These are phyloP conservation scores for Aspergillus sergii DNA, from an alignment of 2,329 filamentous ascomycete genomes.

Conservation along the genomic window DNA sequence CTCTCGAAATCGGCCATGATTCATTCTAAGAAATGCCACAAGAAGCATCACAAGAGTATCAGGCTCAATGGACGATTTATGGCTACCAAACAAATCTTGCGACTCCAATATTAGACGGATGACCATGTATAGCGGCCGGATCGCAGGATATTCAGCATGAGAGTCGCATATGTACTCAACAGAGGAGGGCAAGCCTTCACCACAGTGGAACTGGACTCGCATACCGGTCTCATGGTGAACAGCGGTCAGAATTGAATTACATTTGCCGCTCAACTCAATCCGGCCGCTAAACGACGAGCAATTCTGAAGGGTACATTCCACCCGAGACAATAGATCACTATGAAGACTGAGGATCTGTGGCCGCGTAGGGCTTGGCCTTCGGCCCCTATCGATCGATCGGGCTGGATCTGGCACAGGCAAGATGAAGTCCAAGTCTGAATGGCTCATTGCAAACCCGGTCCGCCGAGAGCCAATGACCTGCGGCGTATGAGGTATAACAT, in stretches of 20 bases:
- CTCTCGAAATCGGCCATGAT: slow-evolving; percentile 34
- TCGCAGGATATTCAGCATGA: slow-evolving; percentile 51
- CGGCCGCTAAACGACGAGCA: slow-evolving; percentile 22
- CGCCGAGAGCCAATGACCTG: slow-evolving; percentile 57
- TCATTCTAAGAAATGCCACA: slow-evolving; percentile 55
- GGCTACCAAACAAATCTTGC: slow-evolving; percentile 52
- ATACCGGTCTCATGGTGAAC: slow-evolving; percentile 53
- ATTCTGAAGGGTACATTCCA: slow-evolving; percentile 25
- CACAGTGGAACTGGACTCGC: slow-evolving; percentile 55
- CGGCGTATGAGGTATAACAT: slow-evolving; percentile 31
- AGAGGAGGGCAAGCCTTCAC: slow-evolving; percentile 42
- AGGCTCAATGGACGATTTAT: slow-evolving; percentile 53
- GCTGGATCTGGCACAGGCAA: slow-evolving; percentile 33
- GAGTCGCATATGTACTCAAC: slow-evolving; percentile 51
- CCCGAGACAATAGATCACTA: slow-evolving; percentile 24
- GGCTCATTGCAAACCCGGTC: slow-evolving; percentile 54
- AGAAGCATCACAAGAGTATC: slow-evolving; percentile 62
- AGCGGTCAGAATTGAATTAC: slow-evolving; percentile 32
- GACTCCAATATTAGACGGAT: slow-evolving; percentile 55
- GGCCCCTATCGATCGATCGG: slow-evolving; percentile 23
- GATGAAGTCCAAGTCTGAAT: slow-evolving; percentile 59
- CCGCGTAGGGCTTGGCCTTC: slow-evolving; percentile 37
- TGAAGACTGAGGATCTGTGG: slow-evolving; percentile 33
- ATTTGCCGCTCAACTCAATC: slow-evolving; percentile 26
- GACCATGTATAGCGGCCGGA: slow-evolving; percentile 53